Evolutionary conservation across 768 basidiomycete species (phyloP), one percentile per base, ranked within the genome.

Genomic region (Gloeophyllum trabeum): DNA sequence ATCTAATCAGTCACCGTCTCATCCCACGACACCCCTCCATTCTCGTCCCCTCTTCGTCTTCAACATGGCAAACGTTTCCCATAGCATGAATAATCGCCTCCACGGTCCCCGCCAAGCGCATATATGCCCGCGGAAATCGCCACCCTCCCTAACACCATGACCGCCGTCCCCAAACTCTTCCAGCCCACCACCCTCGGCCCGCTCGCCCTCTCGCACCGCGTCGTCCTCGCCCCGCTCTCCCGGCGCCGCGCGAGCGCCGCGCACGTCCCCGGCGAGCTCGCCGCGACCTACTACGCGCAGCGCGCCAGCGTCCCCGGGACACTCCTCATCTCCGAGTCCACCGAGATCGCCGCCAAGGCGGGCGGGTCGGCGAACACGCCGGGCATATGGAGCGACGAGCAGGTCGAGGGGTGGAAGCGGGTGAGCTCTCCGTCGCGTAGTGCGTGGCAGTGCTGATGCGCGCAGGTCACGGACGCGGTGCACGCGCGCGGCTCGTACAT

Each of bases 401-500:
- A 40, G 24, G 20, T 40, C 7, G 14, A 40, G 24, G 39, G 19
- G 12, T 40, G 39, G 39, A 40, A 25, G 18, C 12, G 36, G 10
- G 36, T 37, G 36, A 37, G 20, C 20, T 10, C 7, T 19, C 36
- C 7, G 20, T 37, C 20, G 7, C 12, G 7, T 37, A 10, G 7
- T 37, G 36, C 7, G 10, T 13, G 20, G 10, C 7, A 7, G 10
- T 37, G 36, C 36, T 37, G 10, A 37, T 19, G 36, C 36, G 36
- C n/a, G 7, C 37, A 77, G 75, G 55, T 87, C 13, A 71, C 70
- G 14, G 66, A 71, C 6, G 70, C 66, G 0, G 78, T 81, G 0
- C 80, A 82, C 50, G 66, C 64, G 3, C 64, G 70, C 36, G 67
- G 67, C 3, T 71, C 66, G 0, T 67, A 59, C 54, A 69, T 81